Evolutionary conservation across 78 protist species (phyloP).

Genomic region (Speleostelium caveatum): DNA sequence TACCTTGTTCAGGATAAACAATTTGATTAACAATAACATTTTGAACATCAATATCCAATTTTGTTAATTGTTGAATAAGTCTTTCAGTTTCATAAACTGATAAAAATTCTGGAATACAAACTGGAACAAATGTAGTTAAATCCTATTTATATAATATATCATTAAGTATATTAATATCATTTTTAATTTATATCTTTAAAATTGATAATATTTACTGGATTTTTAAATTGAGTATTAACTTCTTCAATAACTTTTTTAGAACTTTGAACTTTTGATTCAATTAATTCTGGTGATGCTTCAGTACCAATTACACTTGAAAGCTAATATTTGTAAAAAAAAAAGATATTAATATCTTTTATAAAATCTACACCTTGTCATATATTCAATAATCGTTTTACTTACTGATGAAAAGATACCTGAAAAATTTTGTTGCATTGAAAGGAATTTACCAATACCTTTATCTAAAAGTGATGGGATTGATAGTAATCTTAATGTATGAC

Average conservation of each 20-base stretch:
- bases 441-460: conserved; percentile 81
- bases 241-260: conserved; percentile 77
- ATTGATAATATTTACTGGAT: conserved; percentile 60
- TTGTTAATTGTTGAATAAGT: conserved; percentile 95
- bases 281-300: conserved; percentile 16
- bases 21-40: conserved; percentile 98
- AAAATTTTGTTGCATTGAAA: conserved; percentile 38
- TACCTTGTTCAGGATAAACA: conserved; percentile 84
- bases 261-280: conserved; percentile 12
- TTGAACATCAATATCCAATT: conserved; percentile 92
- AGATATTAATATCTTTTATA: neutral
- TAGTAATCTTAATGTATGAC: conserved; percentile 98
- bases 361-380: neutral
- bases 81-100: conserved; percentile 99
- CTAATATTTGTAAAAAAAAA: neutral
- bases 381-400: conserved; percentile 28
- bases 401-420: conserved; percentile 80
- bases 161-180: neutral
- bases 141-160: conserved; percentile 43
- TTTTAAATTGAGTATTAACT: conserved; percentile 89
- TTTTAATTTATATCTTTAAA: neutral
- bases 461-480: conserved; percentile 92
- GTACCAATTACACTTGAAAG: conserved; percentile 39
- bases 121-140: conserved; percentile 97
- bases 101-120: conserved; percentile 98